These are phyloP conservation scores for Xerophyta viscosa DNA, from an alignment of 106 monocot species.

Conservation along the genomic window DNA sequence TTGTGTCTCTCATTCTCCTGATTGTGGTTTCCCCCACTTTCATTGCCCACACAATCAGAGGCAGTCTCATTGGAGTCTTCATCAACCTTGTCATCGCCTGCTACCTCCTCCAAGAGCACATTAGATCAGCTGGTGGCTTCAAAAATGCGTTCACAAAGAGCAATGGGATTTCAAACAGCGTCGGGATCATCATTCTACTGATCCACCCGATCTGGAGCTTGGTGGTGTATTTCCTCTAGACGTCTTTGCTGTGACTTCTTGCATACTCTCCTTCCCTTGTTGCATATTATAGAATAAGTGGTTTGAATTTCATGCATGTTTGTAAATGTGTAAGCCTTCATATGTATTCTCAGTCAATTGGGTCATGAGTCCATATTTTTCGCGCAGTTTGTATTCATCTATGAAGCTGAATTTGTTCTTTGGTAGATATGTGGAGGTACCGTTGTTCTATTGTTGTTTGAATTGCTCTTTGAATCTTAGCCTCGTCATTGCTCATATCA, in stretches of 20 bases:
- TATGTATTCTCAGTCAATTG: too few species aligned
- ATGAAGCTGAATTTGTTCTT: too few species aligned
- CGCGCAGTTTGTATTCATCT: too few species aligned
- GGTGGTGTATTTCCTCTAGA: slow-evolving; percentile 27
- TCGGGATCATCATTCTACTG: slow-evolving; percentile 75
- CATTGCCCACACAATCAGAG: slow-evolving; percentile 45
- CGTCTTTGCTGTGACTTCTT: neutral
- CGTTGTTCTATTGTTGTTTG: too few species aligned
- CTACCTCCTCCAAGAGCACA: slow-evolving; percentile 92
- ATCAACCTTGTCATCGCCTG: slow-evolving; percentile 60
- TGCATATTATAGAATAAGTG: neutral
- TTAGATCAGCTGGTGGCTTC: slow-evolving; percentile 81
- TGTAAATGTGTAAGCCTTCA: too few species aligned
- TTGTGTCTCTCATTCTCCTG: slow-evolving; percentile 61
- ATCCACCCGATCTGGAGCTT: slow-evolving; percentile 79
- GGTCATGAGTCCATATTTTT: too few species aligned
- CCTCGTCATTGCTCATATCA: too few species aligned
- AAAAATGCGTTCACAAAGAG: slow-evolving; percentile 68
- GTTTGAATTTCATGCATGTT: too few species aligned
- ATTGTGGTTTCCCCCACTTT: slow-evolving; percentile 62
- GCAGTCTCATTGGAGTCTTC: slow-evolving; percentile 22
- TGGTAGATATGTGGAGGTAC: too few species aligned
- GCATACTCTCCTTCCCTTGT: neutral
- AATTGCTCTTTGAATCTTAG: too few species aligned
- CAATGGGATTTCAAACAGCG: slow-evolving; percentile 67